Conservation (phyloP, 2,329 filamentous ascomycete species). For the Penicillium sp. region DNA sequence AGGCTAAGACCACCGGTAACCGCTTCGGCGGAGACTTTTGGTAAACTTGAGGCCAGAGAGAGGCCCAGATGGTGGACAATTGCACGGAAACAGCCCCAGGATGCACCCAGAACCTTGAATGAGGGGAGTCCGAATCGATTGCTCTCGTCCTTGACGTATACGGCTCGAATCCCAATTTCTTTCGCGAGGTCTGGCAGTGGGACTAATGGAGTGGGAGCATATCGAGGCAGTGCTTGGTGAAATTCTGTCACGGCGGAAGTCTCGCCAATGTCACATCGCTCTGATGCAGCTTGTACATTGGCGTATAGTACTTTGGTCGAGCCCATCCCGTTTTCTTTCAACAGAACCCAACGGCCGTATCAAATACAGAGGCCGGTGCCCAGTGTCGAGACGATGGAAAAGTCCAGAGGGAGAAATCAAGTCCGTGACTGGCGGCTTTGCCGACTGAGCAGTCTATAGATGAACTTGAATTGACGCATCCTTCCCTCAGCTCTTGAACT, state of each 20-base stretch:
- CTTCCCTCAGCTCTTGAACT: no score
- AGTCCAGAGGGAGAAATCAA: no score
- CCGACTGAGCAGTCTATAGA: no score
- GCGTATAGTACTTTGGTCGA: conserved; percentile 24
- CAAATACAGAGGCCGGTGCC: no score
- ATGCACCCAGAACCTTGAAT: conserved; percentile 76
- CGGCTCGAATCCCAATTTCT: conserved; percentile 51
- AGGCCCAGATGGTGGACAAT: conserved; percentile 44
- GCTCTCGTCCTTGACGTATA: conserved; percentile 68
- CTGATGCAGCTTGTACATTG: conserved; percentile 17
- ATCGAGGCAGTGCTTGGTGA: conserved; percentile 54
- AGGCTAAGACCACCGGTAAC: conserved; percentile 38
- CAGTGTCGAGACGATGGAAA: no score
- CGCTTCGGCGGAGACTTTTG: conserved; percentile 37
- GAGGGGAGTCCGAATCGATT: conserved; percentile 62
- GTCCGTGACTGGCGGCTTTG: no score
- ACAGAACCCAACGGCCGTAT: neutral
- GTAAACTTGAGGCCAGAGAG: conserved; percentile 39
- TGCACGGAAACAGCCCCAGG: conserved; percentile 62
- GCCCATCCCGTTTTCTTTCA: conserved; percentile 6
- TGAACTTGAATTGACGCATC: no score
- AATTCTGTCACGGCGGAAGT: conserved; percentile 36
- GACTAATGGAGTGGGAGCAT: conserved; percentile 51
- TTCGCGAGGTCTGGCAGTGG: conserved; percentile 50
- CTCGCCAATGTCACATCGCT: conserved; percentile 9